These are phyloP conservation scores for Penicillium tannophilum DNA, from an alignment of 495 filamentous ascomycete species.

Conservation along the genomic window DNA sequence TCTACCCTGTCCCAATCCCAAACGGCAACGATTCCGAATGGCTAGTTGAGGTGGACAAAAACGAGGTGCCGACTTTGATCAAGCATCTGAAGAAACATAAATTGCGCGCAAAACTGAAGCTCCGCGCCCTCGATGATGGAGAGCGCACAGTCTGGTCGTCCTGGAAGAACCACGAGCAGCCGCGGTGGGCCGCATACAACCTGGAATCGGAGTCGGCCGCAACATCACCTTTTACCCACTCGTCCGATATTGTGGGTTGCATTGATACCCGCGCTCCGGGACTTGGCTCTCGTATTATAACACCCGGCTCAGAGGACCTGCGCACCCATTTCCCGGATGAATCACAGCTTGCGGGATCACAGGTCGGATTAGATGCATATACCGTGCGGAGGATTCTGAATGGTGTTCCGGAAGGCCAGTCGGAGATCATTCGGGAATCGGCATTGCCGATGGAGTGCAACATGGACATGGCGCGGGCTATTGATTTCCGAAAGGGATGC, in stretches of 20 bases:
- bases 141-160: constrained; percentile 67
- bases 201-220: constrained; percentile 41
- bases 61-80: constrained; percentile 59
- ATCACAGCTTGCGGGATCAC: constrained; percentile 33
- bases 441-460: constrained; percentile 83
- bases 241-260: constrained; percentile 43
- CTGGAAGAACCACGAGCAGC: constrained; percentile 58
- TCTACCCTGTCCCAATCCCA: constrained; percentile 64
- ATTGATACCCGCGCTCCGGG: constrained; percentile 67
- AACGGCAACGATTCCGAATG: constrained; percentile 53
- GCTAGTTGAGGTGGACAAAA: constrained; percentile 79
- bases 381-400: constrained; percentile 70
- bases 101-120: constrained; percentile 72
- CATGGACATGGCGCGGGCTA: constrained; percentile 75
- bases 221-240: constrained; percentile 27
- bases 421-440: constrained; percentile 67
- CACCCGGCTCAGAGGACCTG: constrained; percentile 44
- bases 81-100: constrained; percentile 81
- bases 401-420: constrained; percentile 82
- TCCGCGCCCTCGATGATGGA: constrained; percentile 62
- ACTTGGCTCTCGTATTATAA: constrained; percentile 64
- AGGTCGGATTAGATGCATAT: constrained; percentile 52
- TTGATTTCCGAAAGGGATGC: constrained; percentile 95
- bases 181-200: constrained; percentile 49
- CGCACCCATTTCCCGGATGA: constrained; percentile 41